phyloP scores from a whole-genome alignment of 1,284 basidiomycete genomes.

The Violaceomyces palustris region DNA sequence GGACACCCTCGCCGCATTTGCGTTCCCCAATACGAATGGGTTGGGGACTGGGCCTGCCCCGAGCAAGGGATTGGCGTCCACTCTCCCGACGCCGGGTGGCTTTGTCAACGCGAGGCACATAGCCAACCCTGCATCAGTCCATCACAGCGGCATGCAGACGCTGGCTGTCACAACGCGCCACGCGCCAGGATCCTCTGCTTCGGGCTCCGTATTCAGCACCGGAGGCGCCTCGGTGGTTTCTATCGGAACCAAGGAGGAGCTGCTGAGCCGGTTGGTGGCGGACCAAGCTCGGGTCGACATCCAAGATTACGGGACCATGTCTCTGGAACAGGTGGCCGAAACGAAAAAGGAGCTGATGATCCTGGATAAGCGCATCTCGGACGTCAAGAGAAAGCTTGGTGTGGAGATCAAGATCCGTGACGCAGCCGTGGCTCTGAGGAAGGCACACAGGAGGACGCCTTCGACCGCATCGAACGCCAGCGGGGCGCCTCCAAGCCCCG shows the following conservation, averaged over 20 bases:
- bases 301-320: conserved; percentile 25
- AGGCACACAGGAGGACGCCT: conserved; percentile 25
- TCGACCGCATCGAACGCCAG: conserved; percentile 5
- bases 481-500: not conserved
- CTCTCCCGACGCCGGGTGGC: not conserved
- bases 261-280: conserved; percentile 24
- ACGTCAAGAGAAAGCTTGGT: conserved; percentile 31
- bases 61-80: too few relatives aligned
- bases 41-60: too few relatives aligned
- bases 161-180: too few relatives aligned
- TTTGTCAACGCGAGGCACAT: too few relatives aligned
- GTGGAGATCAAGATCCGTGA: conserved; percentile 39
- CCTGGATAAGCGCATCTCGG: conserved; percentile 21
- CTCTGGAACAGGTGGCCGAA: conserved; percentile 32
- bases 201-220: too few relatives aligned
- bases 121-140: too few relatives aligned
- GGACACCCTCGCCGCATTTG: conserved; percentile 12
- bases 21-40: conserved; percentile 8
- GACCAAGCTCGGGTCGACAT: conserved; percentile 33
- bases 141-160: conserved; percentile 5
- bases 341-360: conserved; percentile 30
- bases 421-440: conserved; percentile 38
- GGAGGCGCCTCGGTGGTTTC: conserved; percentile 12
- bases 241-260: conserved; percentile 15
- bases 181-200: too few relatives aligned